Evolutionary conservation across 2,329 filamentous ascomycete species (phyloP).

Genomic region (Sarocladium strictum): DNA sequence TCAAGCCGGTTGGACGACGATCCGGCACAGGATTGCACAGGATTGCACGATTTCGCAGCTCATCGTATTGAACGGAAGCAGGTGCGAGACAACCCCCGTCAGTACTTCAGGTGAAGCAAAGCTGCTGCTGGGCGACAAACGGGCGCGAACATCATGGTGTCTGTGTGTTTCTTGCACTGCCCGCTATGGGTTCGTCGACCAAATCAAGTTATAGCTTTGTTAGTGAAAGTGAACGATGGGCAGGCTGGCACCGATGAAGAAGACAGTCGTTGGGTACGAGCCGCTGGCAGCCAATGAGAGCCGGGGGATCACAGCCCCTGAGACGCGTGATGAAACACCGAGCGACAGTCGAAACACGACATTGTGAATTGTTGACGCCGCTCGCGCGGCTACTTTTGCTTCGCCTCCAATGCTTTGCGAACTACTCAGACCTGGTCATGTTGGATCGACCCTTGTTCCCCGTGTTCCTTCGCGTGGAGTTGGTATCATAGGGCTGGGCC

Average conservation of each 20-base stretch:
- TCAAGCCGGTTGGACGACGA: background rate
- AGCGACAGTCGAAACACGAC: conserved; percentile 1
- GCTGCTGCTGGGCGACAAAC: too few relatives aligned
- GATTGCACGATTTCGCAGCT: background rate
- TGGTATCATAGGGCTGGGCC: background rate
- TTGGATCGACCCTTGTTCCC: too few relatives aligned
- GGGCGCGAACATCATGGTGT: background rate
- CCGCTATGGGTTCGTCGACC: too few relatives aligned
- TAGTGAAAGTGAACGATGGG: background rate
- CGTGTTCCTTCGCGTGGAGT: background rate
- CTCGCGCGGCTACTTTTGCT: background rate
- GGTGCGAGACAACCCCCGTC: background rate
- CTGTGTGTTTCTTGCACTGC: background rate
- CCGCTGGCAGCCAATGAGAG: background rate
- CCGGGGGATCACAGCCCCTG: background rate
- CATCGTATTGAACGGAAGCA: background rate
- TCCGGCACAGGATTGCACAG: background rate
- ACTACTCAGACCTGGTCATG: too few relatives aligned
- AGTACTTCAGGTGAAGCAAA: conserved; percentile 6
- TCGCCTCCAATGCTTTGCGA: background rate
- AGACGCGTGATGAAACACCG: conserved; percentile 8
- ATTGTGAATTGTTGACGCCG: background rate
- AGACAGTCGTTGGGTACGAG: background rate
- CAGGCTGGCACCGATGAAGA: background rate
- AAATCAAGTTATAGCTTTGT: too few relatives aligned